Evolutionary conservation across 805 yeast species (phyloP).

Genomic region (Metschnikowia kunwiensis): DNA sequence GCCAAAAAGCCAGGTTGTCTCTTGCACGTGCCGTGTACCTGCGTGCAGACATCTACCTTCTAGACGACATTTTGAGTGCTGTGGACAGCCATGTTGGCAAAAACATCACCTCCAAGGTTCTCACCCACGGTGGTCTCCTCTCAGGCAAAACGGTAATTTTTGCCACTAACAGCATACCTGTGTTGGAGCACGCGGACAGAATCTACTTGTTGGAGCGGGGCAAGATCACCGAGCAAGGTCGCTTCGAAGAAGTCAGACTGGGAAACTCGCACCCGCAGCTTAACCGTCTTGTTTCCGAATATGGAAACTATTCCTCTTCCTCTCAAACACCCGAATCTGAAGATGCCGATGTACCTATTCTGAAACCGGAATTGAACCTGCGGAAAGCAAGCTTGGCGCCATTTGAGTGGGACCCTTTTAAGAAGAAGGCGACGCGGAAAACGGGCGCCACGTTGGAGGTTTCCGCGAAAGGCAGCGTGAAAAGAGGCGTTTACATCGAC

Average conservation of each 20-base stretch:
- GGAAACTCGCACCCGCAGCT: constrained; percentile 11
- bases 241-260: constrained; percentile 4
- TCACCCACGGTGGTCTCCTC: constrained; percentile 31
- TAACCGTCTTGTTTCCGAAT: constrained; percentile 3
- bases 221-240: constrained; percentile 9
- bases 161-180: constrained; percentile 15
- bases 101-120: constrained; percentile 29
- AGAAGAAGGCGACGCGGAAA: constrained; percentile 23
- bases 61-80: constrained; percentile 43
- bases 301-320: constrained; percentile 3
- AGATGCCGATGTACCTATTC: neutral
- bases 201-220: constrained; percentile 17
- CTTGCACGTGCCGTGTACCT: constrained; percentile 43
- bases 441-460: constrained; percentile 25
- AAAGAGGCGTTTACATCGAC: constrained; percentile 47
- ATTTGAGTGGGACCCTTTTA: constrained; percentile 42
- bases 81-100: constrained; percentile 44
- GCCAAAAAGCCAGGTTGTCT: constrained; percentile 42
- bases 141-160: constrained; percentile 16
- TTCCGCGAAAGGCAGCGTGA: constrained; percentile 59
- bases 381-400: constrained; percentile 16
- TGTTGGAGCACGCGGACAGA: constrained; percentile 12
- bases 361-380: neutral
- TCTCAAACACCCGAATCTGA: constrained; percentile 4
- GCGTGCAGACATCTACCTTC: constrained; percentile 37